Evolutionary conservation across 1,139 yeast species (phyloP), one percentile per base, ranked within the genome.

Genomic region (Sugiyamaella sp.): DNA sequence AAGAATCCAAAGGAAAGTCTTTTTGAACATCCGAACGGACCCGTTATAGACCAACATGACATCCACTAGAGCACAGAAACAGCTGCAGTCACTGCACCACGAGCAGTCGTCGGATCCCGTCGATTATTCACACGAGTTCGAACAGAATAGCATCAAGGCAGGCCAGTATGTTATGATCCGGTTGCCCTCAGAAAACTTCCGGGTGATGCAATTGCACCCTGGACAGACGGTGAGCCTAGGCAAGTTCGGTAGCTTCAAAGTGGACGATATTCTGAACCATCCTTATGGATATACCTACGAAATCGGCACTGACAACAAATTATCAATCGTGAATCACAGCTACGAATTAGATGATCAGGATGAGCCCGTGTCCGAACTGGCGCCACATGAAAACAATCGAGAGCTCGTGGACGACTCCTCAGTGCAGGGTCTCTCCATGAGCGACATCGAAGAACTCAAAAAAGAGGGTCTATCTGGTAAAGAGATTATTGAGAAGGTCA

Each of bases 231-330:
- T 93, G 14, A 81, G 82, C 54, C 74, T 95, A 60, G 99, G 99
- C 1, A 93, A 93, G 69, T 95, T 93, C 71, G 99, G 99, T 6
- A 75, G 85, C 1, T 93, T 95, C 69, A 74, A 79, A 42, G 89
- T 86, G 3, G 81, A 85, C 61, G 86, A 82, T 53, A 79, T 93
- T 14, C 67, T 93, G 35, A 97, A 97, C 1, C 85, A 77, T 64
- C 87, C 93, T 3, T 86, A 81, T 63, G 99, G 99, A 1, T 91
- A 87, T 63, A 83, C 96, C 0, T 93, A 93, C 71, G 98, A 93
- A 67, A 86, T 93, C 41, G 67, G 78, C 27, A 87, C 82, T 47
- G 61, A 57, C 10, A 61, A 59, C 14, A 55, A 58, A 35, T 57
- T 67, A 37, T 48, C 56, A 19, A 57, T 65, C n/a, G 64, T 67